These are phyloP conservation scores for Talaromyces sp. DNA, from an alignment of 2,329 filamentous ascomycete genomes.

Conservation along the genomic window DNA sequence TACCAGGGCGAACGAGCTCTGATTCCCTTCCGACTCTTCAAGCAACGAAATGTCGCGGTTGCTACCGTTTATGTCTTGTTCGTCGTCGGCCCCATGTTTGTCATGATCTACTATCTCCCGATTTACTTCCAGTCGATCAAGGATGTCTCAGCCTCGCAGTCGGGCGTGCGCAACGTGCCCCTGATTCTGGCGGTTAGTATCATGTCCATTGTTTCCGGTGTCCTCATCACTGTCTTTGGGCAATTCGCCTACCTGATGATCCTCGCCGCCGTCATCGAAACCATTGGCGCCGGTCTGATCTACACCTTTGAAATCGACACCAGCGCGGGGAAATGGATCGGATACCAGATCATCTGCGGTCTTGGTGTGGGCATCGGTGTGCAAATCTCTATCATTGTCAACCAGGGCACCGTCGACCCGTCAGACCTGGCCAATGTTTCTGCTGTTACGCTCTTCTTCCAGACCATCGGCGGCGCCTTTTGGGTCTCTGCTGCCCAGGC, in stretches of 20 bases:
- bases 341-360: conserved; percentile 20
- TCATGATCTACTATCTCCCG: conserved; percentile 29
- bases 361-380: conserved; percentile 15
- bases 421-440: conserved; percentile 17
- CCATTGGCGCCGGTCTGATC: conserved; percentile 19
- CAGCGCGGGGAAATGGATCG: conserved; percentile 18
- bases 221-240: conserved; percentile 21
- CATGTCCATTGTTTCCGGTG: conserved; percentile 23
- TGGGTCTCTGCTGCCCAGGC: conserved; percentile 27
- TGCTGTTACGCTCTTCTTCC: conserved; percentile 22
- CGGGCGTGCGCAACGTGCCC: conserved; percentile 39
- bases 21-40: conserved; percentile 31
- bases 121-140: conserved; percentile 36
- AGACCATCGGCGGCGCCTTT: conserved; percentile 28
- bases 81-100: conserved; percentile 27
- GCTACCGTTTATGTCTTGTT: conserved; percentile 30
- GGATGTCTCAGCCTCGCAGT: conserved; percentile 25
- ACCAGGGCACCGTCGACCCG: conserved; percentile 17
- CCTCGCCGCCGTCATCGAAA: conserved; percentile 21
- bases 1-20: conserved; percentile 24
- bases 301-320: conserved; percentile 27
- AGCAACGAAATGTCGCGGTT: conserved; percentile 31
- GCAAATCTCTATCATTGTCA: conserved; percentile 17
- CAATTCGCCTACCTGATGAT: conserved; percentile 24
- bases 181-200: conserved; percentile 31